A percentile compares a stretch with the other conserved stretches of the same genome.
Evolutionary conservation across 73 alveolate species (phyloP).

Genomic region (Paramecium octaurelia): DNA sequence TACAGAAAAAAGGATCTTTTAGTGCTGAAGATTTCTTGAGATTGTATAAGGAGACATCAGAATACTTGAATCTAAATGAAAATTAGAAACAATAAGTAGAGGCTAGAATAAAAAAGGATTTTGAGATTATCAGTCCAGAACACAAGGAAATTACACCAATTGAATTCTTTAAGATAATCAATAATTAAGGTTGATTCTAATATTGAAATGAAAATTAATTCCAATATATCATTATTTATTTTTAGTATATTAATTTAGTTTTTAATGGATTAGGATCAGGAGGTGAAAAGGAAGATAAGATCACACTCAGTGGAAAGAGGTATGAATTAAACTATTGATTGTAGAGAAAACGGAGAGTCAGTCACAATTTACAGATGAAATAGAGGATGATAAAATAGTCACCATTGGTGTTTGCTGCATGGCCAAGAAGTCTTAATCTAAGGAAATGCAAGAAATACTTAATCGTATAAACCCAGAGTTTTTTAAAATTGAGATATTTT

Average conservation of each 20-base stretch:
- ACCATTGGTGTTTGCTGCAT: slow-evolving; percentile 86
- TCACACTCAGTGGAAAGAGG: slow-evolving; percentile 16
- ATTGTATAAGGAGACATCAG: neutral
- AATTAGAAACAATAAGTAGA: neutral
- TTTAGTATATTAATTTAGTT: neutral
- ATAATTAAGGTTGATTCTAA: neutral
- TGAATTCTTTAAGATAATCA: slow-evolving; percentile 30
- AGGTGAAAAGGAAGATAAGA: neutral
- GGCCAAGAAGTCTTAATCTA: slow-evolving; percentile 80
- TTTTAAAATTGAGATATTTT: slow-evolving; percentile 74
- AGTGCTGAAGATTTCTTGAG: slow-evolving; percentile 14
- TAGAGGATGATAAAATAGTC: slow-evolving; percentile 35
- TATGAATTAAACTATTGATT: neutral
- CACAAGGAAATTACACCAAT: slow-evolving; percentile 39
- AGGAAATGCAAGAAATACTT: slow-evolving; percentile 82
- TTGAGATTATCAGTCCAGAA: slow-evolving; percentile 37
- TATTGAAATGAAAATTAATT: neutral
- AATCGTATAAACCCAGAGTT: slow-evolving; percentile 69
- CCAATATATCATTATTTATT: neutral
- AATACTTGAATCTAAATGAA: neutral
- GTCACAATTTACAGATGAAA: neutral
- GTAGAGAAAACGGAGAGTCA: neutral
- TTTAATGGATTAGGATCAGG: neutral
- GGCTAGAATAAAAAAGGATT: slow-evolving; percentile 35
- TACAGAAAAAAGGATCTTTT: slow-evolving; percentile 22